Evolutionary conservation across 2,329 filamentous ascomycete genomes (phyloP).

Genomic region (Diaporthe destruens): DNA sequence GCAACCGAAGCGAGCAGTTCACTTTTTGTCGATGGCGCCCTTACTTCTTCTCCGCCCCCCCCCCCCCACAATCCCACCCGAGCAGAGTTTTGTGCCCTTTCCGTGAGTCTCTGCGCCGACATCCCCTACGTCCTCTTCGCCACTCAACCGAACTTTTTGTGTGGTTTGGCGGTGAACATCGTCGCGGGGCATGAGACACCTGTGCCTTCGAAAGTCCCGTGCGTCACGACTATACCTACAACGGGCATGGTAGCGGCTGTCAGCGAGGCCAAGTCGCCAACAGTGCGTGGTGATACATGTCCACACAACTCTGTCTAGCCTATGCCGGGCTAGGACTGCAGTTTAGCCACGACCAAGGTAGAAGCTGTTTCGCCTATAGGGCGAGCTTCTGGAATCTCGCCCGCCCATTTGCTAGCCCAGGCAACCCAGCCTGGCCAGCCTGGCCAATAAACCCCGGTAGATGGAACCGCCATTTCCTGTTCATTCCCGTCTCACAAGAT

Average conservation of each 20-base stretch:
- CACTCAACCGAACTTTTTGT: neutral
- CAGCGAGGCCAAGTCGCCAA: neutral
- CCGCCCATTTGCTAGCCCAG: constrained; percentile 24
- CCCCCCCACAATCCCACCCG: neutral
- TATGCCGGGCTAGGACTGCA: neutral
- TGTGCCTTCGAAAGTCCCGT: neutral
- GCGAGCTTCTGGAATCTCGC: constrained; percentile 12
- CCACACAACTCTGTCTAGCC: neutral
- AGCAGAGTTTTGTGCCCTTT: neutral
- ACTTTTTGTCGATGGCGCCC: neutral
- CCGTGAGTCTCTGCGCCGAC: no score
- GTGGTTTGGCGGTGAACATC: neutral
- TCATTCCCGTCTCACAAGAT: constrained; percentile 13
- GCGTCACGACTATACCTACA: constrained; percentile 27
- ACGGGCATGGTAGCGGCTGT: constrained; percentile 23
- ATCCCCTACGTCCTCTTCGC: neutral
- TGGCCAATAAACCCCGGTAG: constrained; percentile 2
- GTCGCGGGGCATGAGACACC: neutral
- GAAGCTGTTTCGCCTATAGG: constrained; percentile 21
- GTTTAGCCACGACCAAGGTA: neutral
- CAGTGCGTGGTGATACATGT: neutral
- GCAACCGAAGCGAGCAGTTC: neutral
- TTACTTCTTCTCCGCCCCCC: no score
- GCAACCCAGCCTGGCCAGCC: neutral
- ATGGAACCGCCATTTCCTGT: constrained; percentile 19